Evolutionary conservation across 768 basidiomycete genomes (phyloP).

Genomic region (Boletales sp.): DNA sequence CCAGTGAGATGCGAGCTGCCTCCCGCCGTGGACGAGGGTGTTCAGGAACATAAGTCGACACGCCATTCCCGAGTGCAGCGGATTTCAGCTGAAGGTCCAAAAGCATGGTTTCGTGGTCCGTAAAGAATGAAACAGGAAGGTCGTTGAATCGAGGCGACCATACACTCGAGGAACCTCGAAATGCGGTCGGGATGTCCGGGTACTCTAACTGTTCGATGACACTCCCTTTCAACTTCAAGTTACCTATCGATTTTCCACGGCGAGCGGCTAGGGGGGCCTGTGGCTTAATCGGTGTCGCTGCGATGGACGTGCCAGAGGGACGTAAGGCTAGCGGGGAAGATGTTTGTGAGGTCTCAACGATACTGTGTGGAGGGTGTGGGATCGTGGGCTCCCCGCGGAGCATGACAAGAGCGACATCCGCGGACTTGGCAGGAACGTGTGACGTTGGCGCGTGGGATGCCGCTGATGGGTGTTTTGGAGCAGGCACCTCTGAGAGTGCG

Average conservation of each 20-base stretch:
- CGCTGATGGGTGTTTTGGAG: background rate
- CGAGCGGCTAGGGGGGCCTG: constrained; percentile 35
- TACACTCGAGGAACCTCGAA: constrained; percentile 34
- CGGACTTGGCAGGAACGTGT: constrained; percentile 6
- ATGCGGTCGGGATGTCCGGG: constrained; percentile 42
- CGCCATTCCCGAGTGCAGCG: constrained; percentile 22
- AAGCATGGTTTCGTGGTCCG: constrained; percentile 37
- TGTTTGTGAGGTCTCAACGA: constrained; percentile 1
- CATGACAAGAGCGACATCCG: constrained; percentile 3
- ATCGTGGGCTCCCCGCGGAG: constrained; percentile 6
- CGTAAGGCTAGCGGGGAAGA: background rate
- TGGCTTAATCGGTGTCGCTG: constrained; percentile 2
- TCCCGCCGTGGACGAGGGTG: background rate
- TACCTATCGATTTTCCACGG: constrained; percentile 34
- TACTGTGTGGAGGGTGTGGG: background rate
- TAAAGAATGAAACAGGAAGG: constrained; percentile 11
- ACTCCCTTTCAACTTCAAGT: constrained; percentile 21
- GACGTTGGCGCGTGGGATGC: background rate
- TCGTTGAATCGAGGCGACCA: constrained; percentile 30
- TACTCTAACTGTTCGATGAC: constrained; percentile 27
- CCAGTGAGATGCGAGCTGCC: constrained; percentile 5
- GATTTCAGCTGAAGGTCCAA: constrained; percentile 31
- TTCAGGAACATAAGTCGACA: constrained; percentile 11
- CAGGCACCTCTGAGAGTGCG: constrained; percentile 2
- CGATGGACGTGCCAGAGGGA: background rate